Evolutionary conservation across 768 basidiomycete genomes (phyloP), one percentile per base, ranked within the genome.

Genomic region (Rhodotorula diobovata): DNA sequence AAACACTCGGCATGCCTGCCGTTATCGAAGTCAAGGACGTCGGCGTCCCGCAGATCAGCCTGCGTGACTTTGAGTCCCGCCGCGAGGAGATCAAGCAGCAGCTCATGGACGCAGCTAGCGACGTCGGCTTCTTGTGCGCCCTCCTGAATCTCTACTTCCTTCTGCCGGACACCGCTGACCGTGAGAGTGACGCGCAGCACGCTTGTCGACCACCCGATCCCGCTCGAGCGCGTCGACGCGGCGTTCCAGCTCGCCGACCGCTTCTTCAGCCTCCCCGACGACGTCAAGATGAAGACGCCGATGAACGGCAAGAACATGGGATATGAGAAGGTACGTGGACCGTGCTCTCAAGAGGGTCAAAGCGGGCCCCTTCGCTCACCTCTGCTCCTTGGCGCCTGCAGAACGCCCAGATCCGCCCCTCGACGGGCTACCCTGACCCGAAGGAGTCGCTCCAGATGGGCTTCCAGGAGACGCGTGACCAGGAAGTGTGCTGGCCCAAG

Each of bases 81-180:
- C 69, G 77, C 4, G 70, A 74, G 16, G 78, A 77, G 59, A 78
- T 79, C 72, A 77, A 71, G 61, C 37, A 34, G 10, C 39, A 78
- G 68, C 35, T 79, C 6, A 76, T 78, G 59, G 56, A 70, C 25
- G 79, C 79, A 1, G 71, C 75, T 15, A 63, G 30, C 21, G 66
- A 79, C 23, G 71, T 77, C 20, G 78, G 78, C 2, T 79, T 79
- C 76, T 79, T 79, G 78, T 79, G 58, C 51, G 74, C 73, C 48
- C 3, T 15, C 21, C 23, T 3, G 20, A 25, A 2, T n/a, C 39
- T 15, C 20, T 7, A 23, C 11, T n/a, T 15, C 10, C 43, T 57
- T 16, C 39, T 39, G 46, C 28, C n/a, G n/a, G n/a, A n/a, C n/a
- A n/a, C n/a, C n/a, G n/a, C n/a, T n/a, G n/a, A n/a, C n/a, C 14